Conservation (phyloP, 148 eudicot genomes). For the Rhododendron simsii region DNA sequence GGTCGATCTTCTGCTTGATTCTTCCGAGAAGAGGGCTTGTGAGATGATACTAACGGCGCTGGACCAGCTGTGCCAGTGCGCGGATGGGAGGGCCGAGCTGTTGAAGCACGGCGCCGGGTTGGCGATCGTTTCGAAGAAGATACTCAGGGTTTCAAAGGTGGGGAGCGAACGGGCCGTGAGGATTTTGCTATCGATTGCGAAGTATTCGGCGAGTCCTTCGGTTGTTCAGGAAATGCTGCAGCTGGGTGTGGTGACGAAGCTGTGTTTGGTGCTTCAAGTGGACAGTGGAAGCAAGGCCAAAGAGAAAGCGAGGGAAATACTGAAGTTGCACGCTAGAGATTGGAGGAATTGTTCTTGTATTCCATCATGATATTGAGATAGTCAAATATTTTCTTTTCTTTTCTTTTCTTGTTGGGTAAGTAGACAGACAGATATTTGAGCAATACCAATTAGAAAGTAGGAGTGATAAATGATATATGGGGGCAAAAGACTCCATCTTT, state of each 20-base stretch:
- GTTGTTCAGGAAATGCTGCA: conserved; percentile 66
- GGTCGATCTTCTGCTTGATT: conserved; percentile 42
- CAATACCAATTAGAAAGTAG: too few species aligned
- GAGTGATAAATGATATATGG: too few species aligned
- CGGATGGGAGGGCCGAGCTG: conserved; percentile 63
- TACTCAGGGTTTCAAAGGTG: conserved; percentile 56
- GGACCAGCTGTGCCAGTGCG: conserved; percentile 57
- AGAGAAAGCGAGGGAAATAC: conserved; percentile 59
- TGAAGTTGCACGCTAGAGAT: conserved; percentile 51
- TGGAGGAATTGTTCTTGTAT: conserved; percentile 55
- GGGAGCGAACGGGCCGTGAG: conserved; percentile 60
- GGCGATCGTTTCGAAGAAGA: conserved; percentile 67
- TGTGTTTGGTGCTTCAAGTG: conserved; percentile 65
- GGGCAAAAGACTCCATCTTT: too few species aligned
- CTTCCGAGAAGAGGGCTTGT: conserved; percentile 25
- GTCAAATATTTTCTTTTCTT: too few species aligned
- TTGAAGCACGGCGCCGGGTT: conserved; percentile 60
- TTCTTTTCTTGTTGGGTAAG: too few species aligned
- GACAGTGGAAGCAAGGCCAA: conserved; percentile 58
- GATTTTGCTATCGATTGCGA: conserved; percentile 38
- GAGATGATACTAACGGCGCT: conserved; percentile 50
- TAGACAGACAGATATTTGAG: too few species aligned
- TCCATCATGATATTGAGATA: conserved; percentile 12
- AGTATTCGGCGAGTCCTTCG: conserved; percentile 26
- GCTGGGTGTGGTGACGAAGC: conserved; percentile 59